phyloP scores from a whole-genome alignment of 345 rosid genomes.

The Streptanthus diversifolius region DNA sequence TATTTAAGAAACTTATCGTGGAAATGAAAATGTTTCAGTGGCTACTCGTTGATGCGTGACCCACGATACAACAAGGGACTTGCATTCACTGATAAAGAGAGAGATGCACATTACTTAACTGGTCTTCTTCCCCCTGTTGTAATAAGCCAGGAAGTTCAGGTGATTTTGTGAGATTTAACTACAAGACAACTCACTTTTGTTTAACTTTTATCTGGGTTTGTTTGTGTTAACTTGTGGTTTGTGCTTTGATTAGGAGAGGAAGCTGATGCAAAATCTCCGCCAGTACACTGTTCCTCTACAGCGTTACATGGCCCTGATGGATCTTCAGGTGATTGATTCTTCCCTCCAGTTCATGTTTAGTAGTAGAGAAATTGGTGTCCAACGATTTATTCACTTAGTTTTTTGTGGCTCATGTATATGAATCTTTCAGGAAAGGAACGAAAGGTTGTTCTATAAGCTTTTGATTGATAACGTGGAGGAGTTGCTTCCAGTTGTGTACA shows the following conservation, averaged over 20 bases:
- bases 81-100: slow-evolving; percentile 75
- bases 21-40: slow-evolving; percentile 45
- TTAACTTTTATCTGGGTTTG: background rate
- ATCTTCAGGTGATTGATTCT: slow-evolving; percentile 67
- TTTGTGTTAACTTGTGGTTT: background rate
- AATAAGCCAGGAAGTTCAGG: slow-evolving; percentile 78
- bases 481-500: slow-evolving; percentile 90
- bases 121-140: slow-evolving; percentile 92
- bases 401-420: too few species aligned
- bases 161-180: slow-evolving; percentile 17
- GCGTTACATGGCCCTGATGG: slow-evolving; percentile 89
- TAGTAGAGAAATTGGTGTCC: background rate
- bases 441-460: slow-evolving; percentile 89
- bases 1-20: background rate
- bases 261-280: slow-evolving; percentile 76
- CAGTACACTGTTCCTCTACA: slow-evolving; percentile 87
- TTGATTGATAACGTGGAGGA: slow-evolving; percentile 93
- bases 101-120: slow-evolving; percentile 91
- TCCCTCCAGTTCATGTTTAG: background rate
- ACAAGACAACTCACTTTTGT: background rate
- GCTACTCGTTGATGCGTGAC: slow-evolving; percentile 85
- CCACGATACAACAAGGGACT: slow-evolving; percentile 94
- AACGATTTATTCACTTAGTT: background rate
- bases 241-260: slow-evolving; percentile 58
- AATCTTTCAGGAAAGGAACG: slow-evolving; percentile 88